A percentile compares a stretch with the other conserved stretches of the same genome.
These are phyloP conservation scores for Tolypocladium pustulatum DNA, from an alignment of 2,329 filamentous ascomycete genomes.

Conservation along the genomic window DNA sequence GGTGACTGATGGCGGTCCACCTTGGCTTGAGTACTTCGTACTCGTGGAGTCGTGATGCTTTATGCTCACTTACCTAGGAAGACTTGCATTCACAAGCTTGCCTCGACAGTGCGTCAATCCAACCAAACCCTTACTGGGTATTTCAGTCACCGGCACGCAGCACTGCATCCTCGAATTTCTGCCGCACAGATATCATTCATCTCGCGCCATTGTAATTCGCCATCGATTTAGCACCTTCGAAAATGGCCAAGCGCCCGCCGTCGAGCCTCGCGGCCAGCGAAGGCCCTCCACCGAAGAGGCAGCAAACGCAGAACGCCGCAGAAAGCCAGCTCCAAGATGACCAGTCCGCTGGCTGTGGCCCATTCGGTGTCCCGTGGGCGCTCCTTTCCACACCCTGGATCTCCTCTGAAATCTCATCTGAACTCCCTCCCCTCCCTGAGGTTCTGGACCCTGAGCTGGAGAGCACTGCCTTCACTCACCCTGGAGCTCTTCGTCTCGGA, in stretches of 20 bases:
- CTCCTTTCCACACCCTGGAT: slow-evolving; percentile 34
- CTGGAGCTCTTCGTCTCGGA: slow-evolving; percentile 26
- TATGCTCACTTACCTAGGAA: background rate
- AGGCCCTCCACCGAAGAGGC: slow-evolving; percentile 4
- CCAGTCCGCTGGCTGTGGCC: background rate
- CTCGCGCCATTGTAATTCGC: background rate
- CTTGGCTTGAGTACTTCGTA: background rate
- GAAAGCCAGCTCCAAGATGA: background rate
- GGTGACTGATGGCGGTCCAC: background rate
- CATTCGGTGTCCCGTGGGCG: background rate
- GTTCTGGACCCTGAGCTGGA: slow-evolving; percentile 51
- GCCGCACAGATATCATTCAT: background rate
- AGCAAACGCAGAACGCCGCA: background rate
- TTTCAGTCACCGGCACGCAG: background rate
- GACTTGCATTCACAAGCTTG: background rate
- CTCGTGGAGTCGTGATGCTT: background rate
- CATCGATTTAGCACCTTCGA: background rate
- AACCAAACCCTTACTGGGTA: background rate
- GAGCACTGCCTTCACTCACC: slow-evolving; percentile 56
- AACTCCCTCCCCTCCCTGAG: slow-evolving; percentile 48
- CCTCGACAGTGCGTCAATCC: background rate
- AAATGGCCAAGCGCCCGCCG: slow-evolving; percentile 27
- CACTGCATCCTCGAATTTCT: background rate
- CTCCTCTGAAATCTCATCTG: slow-evolving; percentile 33
- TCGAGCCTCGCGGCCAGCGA: background rate